Conservation (phyloP, 805 yeast genomes). For the Myxozyma melibiosi region DNA sequence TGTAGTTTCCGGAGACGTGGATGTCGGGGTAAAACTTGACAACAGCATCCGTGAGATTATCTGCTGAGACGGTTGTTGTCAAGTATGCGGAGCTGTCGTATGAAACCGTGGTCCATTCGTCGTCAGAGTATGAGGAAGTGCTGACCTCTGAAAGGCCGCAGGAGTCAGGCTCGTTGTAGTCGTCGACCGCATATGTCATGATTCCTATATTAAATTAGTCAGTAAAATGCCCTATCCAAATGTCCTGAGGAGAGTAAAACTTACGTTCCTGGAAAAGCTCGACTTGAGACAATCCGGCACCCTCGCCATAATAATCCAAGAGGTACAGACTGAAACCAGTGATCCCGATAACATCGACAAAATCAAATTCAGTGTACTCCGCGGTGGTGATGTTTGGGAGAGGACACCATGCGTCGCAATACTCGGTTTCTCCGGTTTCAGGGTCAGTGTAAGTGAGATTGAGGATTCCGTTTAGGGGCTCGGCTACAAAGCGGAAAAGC, state of each 20-base stretch:
- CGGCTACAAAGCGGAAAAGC: slow-evolving; percentile 69
- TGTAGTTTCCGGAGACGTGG: slow-evolving; percentile 71
- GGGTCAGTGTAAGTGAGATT: slow-evolving; percentile 86
- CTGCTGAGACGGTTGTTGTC: slow-evolving; percentile 39
- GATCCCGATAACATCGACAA: slow-evolving; percentile 67
- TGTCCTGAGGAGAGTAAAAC: neutral
- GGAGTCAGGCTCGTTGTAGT: slow-evolving; percentile 62
- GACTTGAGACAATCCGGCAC: slow-evolving; percentile 71
- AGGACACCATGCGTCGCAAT: slow-evolving; percentile 92
- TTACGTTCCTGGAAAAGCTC: slow-evolving; percentile 63
- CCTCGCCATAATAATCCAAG: slow-evolving; percentile 65
- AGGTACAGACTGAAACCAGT: slow-evolving; percentile 64
- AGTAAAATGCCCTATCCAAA: neutral
- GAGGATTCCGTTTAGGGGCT: slow-evolving; percentile 87
- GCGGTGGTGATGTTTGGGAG: slow-evolving; percentile 47
- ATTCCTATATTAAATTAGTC: slow-evolving; percentile 40
- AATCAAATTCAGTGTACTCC: slow-evolving; percentile 78
- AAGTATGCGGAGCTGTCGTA: slow-evolving; percentile 40
- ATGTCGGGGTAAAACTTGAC: slow-evolving; percentile 62
- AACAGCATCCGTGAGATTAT: neutral
- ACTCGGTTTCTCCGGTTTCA: slow-evolving; percentile 52
- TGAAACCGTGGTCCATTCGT: slow-evolving; percentile 36
- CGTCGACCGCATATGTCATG: slow-evolving; percentile 71
- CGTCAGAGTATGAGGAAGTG: slow-evolving; percentile 28
- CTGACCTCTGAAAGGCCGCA: slow-evolving; percentile 50